These are phyloP conservation scores for Moricandia arvensis DNA, from an alignment of 345 rosid genomes.

Conservation along the genomic window DNA sequence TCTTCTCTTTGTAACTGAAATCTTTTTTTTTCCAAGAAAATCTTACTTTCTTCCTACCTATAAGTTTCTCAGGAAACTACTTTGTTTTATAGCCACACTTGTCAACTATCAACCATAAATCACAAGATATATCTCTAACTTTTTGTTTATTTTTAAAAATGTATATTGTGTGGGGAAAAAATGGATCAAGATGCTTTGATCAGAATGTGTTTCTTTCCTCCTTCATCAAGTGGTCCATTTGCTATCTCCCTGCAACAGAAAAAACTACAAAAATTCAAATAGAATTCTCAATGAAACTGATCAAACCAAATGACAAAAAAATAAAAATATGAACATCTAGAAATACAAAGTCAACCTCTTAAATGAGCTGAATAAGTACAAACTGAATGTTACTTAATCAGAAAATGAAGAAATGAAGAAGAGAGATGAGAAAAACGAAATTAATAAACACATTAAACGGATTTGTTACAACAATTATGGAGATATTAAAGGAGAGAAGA, in stretches of 20 bases:
- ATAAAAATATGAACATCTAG: not conserved
- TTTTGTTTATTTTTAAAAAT: constrained; percentile 7
- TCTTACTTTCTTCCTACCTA: constrained; percentile 12
- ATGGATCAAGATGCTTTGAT: constrained; percentile 18
- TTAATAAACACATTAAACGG: constrained; percentile 19
- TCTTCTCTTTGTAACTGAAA: constrained; percentile 10
- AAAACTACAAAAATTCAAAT: not conserved
- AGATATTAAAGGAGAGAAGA: constrained; percentile 37
- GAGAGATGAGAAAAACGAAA: not conserved
- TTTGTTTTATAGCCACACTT: constrained; percentile 14
- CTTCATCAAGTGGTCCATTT: constrained; percentile 32
- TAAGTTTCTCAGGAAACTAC: not conserved
- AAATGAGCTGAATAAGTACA: constrained; percentile 6
- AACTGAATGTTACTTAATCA: not conserved
- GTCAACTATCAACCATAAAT: constrained; percentile 29
- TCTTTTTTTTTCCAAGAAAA: not conserved
- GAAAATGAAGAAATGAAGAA: constrained; percentile 2
- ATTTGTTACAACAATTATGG: constrained; percentile 27
- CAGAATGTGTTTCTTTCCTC: not conserved
- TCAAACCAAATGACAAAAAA: not conserved
- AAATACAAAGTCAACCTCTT: not conserved
- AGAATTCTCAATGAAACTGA: not conserved
- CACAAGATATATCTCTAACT: constrained; percentile 27
- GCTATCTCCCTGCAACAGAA: constrained; percentile 11
- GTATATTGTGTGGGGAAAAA: not conserved